Conservation (phyloP, 495 filamentous ascomycete genomes). For the Massariosphaeria phaeospora region DNA sequence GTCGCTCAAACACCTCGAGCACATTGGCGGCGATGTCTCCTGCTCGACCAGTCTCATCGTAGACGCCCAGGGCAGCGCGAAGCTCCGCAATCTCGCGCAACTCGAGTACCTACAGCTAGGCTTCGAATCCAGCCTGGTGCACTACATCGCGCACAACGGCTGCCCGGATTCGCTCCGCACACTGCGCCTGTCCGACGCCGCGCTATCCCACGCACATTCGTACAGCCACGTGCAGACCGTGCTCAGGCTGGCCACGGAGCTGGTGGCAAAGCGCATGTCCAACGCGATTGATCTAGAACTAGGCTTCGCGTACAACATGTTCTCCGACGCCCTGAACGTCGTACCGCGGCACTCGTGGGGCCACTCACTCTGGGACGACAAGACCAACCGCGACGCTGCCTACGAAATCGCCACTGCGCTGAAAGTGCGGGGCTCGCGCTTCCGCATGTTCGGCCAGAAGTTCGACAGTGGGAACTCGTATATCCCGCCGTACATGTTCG, state of each 20-base stretch:
- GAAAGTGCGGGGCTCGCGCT: slow-evolving; percentile 1
- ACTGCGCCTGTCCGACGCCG: slow-evolving; percentile 8
- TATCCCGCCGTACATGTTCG: slow-evolving; percentile 30
- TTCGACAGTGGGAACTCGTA: slow-evolving; percentile 5
- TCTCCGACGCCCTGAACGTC: not conserved
- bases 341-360: not conserved
- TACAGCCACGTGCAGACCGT: not conserved
- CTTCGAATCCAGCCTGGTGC: slow-evolving; percentile 5
- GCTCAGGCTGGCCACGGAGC: not conserved
- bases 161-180: slow-evolving; percentile 12
- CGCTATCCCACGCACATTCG: not conserved
- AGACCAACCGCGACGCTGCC: slow-evolving; percentile 1
- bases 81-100: slow-evolving; percentile 1
- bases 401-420: slow-evolving; percentile 14
- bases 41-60: not conserved
- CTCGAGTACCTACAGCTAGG: slow-evolving; percentile 16
- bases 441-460: slow-evolving; percentile 15
- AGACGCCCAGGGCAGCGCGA: not conserved
- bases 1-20: slow-evolving; percentile 18
- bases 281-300: slow-evolving; percentile 6
- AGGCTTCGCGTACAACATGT: not conserved
- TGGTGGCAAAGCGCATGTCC: not conserved
- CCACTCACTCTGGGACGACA: not conserved
- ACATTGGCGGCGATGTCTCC: slow-evolving; percentile 5
- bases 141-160: not conserved